Base-by-base conservation (phyloP, 164 flowering plant species). In the Saururus chinensis region DNA sequence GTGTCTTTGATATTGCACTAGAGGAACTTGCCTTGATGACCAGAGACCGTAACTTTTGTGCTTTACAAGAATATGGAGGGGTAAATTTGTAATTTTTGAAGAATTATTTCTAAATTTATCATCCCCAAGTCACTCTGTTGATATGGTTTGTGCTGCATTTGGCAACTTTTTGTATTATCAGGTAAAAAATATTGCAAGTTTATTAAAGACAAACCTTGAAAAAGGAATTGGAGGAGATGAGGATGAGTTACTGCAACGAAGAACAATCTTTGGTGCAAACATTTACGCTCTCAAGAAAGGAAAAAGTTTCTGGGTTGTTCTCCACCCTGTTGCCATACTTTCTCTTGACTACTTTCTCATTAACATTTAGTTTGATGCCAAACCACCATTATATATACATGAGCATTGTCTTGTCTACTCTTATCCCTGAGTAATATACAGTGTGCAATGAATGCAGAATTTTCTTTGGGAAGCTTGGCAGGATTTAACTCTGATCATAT, bases 391-490 rank as follows among this genome's bases (percentile, higher is more conserved):
- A 30, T 30, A 30, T 30, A 6, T 30, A 30, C 37, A 2, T 30
- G 37, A 30, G 37, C 37, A 2, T 30, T 30, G 37, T 30, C 37
- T 30, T 45, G 14, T 4, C 14, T 9, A 7, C 14, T 45, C 11
- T 17, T 45, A 45, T 17, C 49, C 49, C 17, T 45, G 49, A 13
- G 17, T 45, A 17, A 41, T 12, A 17, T 45, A 45, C 11, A 12
- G 17, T 45, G 49, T 12, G 2, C 0, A 45, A 45, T 45, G 49
- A 45, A 45, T 45, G 24, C 59, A 95, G 99, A 76, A 70, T 68
- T 95, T 95, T 68, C 78, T 95, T 23, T 91, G 92, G 97, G 97
- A 95, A 68, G 95, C 99, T 57, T 91, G 97, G 80, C 88, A 87
- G 65, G 97, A 95, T 70, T 74, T 88, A 9, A 95, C 99, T 16